Evolutionary conservation across 1,284 basidiomycete species (phyloP).

Genomic region (Salmacisia buchloeana): DNA sequence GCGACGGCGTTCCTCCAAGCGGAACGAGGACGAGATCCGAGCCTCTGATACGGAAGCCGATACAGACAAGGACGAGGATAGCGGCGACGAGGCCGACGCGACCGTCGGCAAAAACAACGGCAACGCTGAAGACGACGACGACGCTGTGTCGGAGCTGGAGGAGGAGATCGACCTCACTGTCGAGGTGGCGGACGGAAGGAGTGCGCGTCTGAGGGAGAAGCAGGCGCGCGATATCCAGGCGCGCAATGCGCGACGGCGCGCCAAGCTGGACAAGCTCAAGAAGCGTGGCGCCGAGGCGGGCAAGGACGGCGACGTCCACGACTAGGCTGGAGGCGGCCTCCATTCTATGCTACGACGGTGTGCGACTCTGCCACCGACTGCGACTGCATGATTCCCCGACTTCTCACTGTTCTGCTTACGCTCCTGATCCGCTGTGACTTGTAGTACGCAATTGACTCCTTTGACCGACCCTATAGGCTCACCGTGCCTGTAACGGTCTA

Average conservation of each 20-base stretch:
- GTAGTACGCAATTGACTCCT: too few species aligned
- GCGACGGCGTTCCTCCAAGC: background rate
- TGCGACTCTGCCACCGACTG: too few species aligned
- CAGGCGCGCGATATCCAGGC: background rate
- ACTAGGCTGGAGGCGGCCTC: too few species aligned
- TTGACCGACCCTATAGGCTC: too few species aligned
- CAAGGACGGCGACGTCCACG: too few species aligned
- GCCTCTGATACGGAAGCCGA: background rate
- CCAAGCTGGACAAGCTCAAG: background rate
- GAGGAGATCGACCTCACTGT: constrained; percentile 3
- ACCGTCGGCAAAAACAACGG: too few species aligned
- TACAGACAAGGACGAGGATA: background rate
- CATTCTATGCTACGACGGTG: too few species aligned
- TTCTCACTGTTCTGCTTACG: too few species aligned
- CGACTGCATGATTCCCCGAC: too few species aligned
- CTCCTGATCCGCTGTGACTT: too few species aligned
- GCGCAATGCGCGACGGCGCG: background rate
- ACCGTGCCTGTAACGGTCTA: too few species aligned
- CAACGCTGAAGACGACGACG: background rate
- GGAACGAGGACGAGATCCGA: background rate
- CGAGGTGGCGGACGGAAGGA: background rate
- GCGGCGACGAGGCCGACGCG: background rate
- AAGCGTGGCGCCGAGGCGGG: too few species aligned
- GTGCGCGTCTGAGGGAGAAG: background rate
- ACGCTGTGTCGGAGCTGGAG: background rate